phyloP scores from a whole-genome alignment of 2,329 filamentous ascomycete species.

The Cryphonectria japonica region DNA sequence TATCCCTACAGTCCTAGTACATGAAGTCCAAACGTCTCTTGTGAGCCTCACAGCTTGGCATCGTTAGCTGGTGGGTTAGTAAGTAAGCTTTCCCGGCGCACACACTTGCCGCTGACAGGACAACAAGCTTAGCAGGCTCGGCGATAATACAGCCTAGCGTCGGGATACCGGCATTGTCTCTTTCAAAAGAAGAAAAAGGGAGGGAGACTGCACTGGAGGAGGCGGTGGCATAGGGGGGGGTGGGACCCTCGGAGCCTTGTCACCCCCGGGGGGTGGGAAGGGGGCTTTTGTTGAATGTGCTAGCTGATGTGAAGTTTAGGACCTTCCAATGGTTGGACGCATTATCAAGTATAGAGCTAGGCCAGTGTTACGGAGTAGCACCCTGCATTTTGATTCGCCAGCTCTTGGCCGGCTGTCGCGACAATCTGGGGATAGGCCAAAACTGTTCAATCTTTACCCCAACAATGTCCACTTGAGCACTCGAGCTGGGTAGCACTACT shows the following conservation, averaged over 20 bases:
- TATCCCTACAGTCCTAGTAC: background rate
- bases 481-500: background rate
- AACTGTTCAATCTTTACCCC: background rate
- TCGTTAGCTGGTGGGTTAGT: background rate
- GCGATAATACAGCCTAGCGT: conserved; percentile 1
- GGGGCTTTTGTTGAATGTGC: background rate
- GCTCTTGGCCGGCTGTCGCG: background rate
- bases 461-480: background rate
- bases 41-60: conserved; percentile 4
- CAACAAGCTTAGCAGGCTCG: background rate
- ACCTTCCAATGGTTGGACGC: background rate
- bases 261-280: background rate
- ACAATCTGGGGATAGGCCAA: conserved; percentile 2
- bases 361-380: background rate
- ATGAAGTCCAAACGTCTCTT: background rate
- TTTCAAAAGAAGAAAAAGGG: background rate
- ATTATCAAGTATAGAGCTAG: background rate
- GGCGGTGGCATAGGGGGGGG: background rate
- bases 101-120: background rate
- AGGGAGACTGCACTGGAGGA: background rate
- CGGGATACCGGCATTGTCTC: background rate
- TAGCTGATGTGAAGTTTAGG: background rate
- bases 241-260: background rate
- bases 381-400: background rate
- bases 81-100: background rate